Conservation (phyloP, 441 rosid species). For the Erysimum cheiri region DNA sequence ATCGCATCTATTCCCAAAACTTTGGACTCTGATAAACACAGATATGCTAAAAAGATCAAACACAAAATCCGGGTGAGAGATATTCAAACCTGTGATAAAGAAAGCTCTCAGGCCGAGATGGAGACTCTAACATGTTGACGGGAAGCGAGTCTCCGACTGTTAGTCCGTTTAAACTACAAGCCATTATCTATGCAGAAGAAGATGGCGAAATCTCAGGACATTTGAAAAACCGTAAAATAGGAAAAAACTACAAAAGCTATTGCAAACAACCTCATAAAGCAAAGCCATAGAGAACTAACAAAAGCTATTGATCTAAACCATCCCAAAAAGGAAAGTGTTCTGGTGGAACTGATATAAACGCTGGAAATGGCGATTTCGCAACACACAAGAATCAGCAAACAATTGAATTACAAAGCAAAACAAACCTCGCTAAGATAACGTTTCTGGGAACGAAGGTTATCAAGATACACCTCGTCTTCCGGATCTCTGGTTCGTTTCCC, state of each 20-base stretch:
- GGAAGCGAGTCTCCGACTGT: conserved; percentile 88
- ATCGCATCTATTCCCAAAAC: neutral
- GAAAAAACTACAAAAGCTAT: neutral
- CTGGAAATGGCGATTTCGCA: no score
- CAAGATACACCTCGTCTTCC: conserved; percentile 87
- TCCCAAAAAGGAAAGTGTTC: neutral
- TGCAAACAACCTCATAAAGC: neutral
- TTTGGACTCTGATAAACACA: neutral
- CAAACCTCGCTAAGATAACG: conserved; percentile 91
- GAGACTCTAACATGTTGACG: conserved; percentile 87
- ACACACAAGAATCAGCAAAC: no score
- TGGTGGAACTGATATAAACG: no score
- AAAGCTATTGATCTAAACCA: neutral
- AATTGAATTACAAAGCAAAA: no score
- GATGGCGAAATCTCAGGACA: neutral
- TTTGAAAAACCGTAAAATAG: neutral
- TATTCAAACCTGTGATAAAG: conserved; percentile 52
- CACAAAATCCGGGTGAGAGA: neutral
- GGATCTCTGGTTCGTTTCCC: conserved; percentile 89
- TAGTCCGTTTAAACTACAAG: conserved; percentile 94
- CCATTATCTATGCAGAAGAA: conserved; percentile 72
- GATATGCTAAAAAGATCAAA: neutral
- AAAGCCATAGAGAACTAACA: neutral
- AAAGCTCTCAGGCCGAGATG: conserved; percentile 71
- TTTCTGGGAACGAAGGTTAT: conserved; percentile 92